Percentiles rank a stretch among this genome's conserved stretches.
phyloP scores from a whole-genome alignment of 805 yeast genomes.

The Lipomyces kockii region DNA sequence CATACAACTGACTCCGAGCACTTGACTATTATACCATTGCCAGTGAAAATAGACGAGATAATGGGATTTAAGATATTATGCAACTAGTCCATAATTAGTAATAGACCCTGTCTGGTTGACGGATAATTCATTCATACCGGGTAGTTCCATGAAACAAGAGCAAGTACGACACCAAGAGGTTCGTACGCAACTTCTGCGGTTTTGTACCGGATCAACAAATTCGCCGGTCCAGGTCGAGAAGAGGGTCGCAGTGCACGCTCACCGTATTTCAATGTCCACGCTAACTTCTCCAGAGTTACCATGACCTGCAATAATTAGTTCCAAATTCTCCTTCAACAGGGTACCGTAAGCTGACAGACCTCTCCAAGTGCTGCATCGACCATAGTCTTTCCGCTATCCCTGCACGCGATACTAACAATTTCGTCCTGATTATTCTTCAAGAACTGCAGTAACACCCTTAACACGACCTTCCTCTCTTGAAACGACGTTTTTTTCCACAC shows the following conservation, averaged over 20 bases:
- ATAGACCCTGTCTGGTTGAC: too few species aligned
- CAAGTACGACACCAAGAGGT: slow-evolving; percentile 87
- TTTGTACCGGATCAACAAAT: slow-evolving; percentile 78
- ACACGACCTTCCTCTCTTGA: slow-evolving; percentile 68
- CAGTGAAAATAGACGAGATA: slow-evolving; percentile 85
- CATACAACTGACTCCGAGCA: slow-evolving; percentile 96
- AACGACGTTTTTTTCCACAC: slow-evolving; percentile 60
- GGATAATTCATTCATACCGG: slow-evolving; percentile 51
- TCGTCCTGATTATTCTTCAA: slow-evolving; percentile 81
- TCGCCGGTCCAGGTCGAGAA: slow-evolving; percentile 84
- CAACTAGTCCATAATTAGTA: slow-evolving; percentile 46
- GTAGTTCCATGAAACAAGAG: slow-evolving; percentile 95
- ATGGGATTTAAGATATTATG: slow-evolving; percentile 94
- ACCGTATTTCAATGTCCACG: slow-evolving; percentile 88
- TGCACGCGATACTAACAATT: slow-evolving; percentile 88
- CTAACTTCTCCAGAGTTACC: slow-evolving; percentile 90
- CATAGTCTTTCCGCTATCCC: slow-evolving; percentile 96
- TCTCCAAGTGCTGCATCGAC: slow-evolving; percentile 82
- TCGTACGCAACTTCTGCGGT: slow-evolving; percentile 93
- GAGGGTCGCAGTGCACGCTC: slow-evolving; percentile 71
- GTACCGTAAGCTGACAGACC: slow-evolving; percentile 5
- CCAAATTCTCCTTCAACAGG: not conserved
- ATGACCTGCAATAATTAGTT: slow-evolving; percentile 61
- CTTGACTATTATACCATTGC: slow-evolving; percentile 87
- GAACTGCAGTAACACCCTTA: slow-evolving; percentile 71